Conservation (phyloP, 352 stramenopile species). For the Aphanomyces stellatus region DNA sequence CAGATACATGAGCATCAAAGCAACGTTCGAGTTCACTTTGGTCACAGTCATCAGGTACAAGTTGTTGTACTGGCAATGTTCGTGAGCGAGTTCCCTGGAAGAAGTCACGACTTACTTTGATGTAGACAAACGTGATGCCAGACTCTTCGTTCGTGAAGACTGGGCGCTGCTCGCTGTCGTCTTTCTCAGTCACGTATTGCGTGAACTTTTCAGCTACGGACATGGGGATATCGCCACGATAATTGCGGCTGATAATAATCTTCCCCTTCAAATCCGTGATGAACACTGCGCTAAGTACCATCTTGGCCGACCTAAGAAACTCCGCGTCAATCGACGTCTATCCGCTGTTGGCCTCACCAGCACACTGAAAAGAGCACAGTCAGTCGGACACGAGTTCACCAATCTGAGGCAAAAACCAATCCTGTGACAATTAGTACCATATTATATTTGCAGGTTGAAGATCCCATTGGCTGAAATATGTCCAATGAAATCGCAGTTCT, state of each 20-base stretch:
- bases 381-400: background rate
- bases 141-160: conserved; percentile 88
- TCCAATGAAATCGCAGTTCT: no score
- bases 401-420: no score
- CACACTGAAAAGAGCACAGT: background rate
- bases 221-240: conserved; percentile 97
- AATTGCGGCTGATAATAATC: conserved; percentile 99
- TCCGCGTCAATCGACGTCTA: background rate
- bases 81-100: background rate
- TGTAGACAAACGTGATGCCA: conserved; percentile 92
- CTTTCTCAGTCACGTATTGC: conserved; percentile 89
- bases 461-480: background rate
- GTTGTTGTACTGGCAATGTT: conserved; percentile 91
- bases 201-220: conserved; percentile 85
- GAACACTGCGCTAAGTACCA: conserved; percentile 98
- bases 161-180: conserved; percentile 90
- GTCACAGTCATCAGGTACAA: conserved; percentile 98
- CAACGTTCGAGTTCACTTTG: conserved; percentile 98
- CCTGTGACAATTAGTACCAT: background rate
- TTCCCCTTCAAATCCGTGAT: conserved; percentile 99
- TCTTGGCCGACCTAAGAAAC: conserved; percentile 27
- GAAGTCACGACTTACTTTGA: conserved; percentile 69
- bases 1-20: conserved; percentile 92
- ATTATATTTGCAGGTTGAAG: background rate
- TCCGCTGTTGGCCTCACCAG: background rate